Percentiles rank a stretch among this genome's conserved stretches.
Conservation (phyloP, 2,329 filamentous ascomycete genomes). For the Colletotrichum godetiae region DNA sequence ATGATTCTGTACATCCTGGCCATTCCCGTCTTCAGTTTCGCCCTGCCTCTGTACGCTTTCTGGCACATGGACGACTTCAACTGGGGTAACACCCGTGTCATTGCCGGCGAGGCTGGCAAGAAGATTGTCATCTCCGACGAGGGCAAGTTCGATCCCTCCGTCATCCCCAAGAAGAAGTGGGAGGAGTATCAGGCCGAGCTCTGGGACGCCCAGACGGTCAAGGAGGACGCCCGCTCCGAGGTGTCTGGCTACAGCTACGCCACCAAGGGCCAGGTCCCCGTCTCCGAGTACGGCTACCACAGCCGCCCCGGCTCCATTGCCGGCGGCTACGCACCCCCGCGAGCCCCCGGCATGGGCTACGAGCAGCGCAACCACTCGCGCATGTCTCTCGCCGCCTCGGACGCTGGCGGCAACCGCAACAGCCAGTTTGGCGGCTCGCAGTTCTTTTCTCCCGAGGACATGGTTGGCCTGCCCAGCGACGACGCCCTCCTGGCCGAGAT, state of each 20-base stretch:
- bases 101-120: slow-evolving; percentile 92
- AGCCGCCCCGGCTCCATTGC: slow-evolving; percentile 68
- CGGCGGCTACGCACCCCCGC: slow-evolving; percentile 47
- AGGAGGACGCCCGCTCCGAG: slow-evolving; percentile 85
- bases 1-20: slow-evolving; percentile 96
- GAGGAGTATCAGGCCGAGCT: slow-evolving; percentile 98
- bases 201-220: slow-evolving; percentile 92
- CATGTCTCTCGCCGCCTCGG: slow-evolving; percentile 83
- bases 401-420: slow-evolving; percentile 69
- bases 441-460: slow-evolving; percentile 72
- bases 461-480: slow-evolving; percentile 83
- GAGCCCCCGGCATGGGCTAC: slow-evolving; percentile 63
- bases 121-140: slow-evolving; percentile 96
- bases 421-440: slow-evolving; percentile 72
- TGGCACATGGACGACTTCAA: slow-evolving; percentile 99
- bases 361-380: slow-evolving; percentile 65
- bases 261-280: slow-evolving; percentile 75
- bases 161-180: slow-evolving; percentile 98
- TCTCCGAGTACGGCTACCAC: slow-evolving; percentile 78
- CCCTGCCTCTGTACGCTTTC: slow-evolving; percentile 92
- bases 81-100: slow-evolving; percentile 98
- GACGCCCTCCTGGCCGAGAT: slow-evolving; percentile 94
- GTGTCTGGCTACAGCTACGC: slow-evolving; percentile 94
- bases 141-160: slow-evolving; percentile 94
- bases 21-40: slow-evolving; percentile 91